phyloP scores from a whole-genome alignment of 2,329 filamentous ascomycete genomes.

The Exophiala phaeomuriformis region DNA sequence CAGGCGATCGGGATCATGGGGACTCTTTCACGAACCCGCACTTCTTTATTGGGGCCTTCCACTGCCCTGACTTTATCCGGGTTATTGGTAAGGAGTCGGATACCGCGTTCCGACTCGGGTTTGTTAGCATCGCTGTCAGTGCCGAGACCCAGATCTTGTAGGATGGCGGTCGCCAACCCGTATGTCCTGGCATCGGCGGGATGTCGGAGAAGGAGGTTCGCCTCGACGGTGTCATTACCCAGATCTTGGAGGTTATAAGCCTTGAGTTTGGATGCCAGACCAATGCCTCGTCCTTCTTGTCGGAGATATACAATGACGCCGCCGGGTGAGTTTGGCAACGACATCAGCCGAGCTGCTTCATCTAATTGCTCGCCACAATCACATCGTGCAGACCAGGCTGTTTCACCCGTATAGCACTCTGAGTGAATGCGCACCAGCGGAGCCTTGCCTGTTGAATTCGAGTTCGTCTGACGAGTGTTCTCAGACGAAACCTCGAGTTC shows the following conservation, averaged over 20 bases:
- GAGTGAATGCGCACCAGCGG: conserved; percentile 92
- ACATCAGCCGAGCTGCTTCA: conserved; percentile 91
- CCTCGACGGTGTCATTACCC: conserved; percentile 95
- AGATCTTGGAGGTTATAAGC: conserved; percentile 97
- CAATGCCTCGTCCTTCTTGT: conserved; percentile 93
- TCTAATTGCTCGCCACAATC: conserved; percentile 97
- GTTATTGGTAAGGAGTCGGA: conserved; percentile 88
- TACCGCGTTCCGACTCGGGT: conserved; percentile 33
- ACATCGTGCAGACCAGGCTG: conserved; percentile 94
- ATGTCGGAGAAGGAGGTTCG: conserved; percentile 82
- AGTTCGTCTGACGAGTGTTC: conserved; percentile 8
- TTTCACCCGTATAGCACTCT: conserved; percentile 98
- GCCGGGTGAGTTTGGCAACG: conserved; percentile 55
- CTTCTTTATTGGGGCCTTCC: conserved; percentile 81
- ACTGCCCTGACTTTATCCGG: conserved; percentile 94
- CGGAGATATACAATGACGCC: conserved; percentile 93
- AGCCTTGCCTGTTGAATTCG: conserved; percentile 30
- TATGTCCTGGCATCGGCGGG: conserved; percentile 93
- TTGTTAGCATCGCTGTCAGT: conserved; percentile 46
- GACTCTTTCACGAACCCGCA: conserved; percentile 80
- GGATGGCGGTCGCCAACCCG: conserved; percentile 90
- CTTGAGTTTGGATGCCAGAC: conserved; percentile 89
- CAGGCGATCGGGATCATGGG: conserved; percentile 94
- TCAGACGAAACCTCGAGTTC: conserved; percentile 1
- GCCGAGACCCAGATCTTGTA: conserved; percentile 70